These are phyloP conservation scores for Gracilaria caudata DNA, from an alignment of 23 red algal species.

Conservation along the genomic window DNA sequence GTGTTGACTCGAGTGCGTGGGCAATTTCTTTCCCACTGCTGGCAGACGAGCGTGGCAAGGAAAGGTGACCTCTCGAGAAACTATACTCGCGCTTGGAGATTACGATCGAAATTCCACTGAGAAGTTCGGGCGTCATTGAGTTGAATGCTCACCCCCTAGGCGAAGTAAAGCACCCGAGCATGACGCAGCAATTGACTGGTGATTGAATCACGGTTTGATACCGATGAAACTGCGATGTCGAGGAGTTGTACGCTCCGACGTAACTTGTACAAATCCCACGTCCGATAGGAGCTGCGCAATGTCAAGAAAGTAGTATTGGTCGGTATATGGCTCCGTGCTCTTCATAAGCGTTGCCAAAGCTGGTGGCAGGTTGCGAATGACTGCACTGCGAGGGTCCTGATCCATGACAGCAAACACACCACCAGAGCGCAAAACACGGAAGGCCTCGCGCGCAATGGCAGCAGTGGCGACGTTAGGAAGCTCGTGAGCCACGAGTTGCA, in stretches of 20 bases:
- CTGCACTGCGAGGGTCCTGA: slow-evolving; percentile 53
- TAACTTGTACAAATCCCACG: slow-evolving; percentile 48
- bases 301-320: slow-evolving; percentile 79
- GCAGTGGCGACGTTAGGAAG: slow-evolving; percentile 57
- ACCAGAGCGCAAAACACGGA: slow-evolving; percentile 35
- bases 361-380: slow-evolving; percentile 58
- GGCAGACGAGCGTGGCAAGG: no score
- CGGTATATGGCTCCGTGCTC: slow-evolving; percentile 72
- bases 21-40: no score
- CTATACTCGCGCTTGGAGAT: no score
- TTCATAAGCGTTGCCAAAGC: slow-evolving; percentile 75
- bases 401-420: slow-evolving; percentile 68
- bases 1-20: no score
- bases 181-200: background rate
- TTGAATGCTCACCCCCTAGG: no score
- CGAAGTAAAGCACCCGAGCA: no score
- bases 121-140: no score
- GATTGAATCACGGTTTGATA: slow-evolving; percentile 24
- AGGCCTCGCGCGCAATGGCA: slow-evolving; percentile 33
- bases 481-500: slow-evolving; percentile 76
- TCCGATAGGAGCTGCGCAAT: slow-evolving; percentile 17
- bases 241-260: slow-evolving; percentile 3
- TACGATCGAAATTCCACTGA: no score
- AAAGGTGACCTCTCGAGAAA: no score
- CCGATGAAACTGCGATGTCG: slow-evolving; percentile 59